Evolutionary conservation across 1,284 basidiomycete genomes (phyloP), one percentile per base, ranked within the genome.

Genomic region (Bjerkandera adusta): DNA sequence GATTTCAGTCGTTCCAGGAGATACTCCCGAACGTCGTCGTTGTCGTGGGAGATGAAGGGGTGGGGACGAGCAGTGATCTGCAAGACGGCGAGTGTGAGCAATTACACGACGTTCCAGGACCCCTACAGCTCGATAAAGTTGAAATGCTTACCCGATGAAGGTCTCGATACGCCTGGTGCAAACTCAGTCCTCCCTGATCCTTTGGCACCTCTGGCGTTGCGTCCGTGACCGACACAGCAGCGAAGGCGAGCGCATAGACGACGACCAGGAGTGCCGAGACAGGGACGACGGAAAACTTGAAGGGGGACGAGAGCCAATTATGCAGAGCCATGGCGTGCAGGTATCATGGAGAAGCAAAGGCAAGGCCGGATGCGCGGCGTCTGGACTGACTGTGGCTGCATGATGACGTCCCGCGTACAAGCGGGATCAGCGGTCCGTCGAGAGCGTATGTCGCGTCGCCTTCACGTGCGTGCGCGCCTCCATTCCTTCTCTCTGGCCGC

Each of bases 1-100:
- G 67, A 58, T 33, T 63, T 56, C 8, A 90, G 61, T 5, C 83
- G 76, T 4, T 69, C 60, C 16, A 86, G 68, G 20, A 91, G 65
- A 58, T 81, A 82, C 0, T 64, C 55, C 42, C 76, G 80, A 11
- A 89, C 82, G 30, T 71, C 59, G 54, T 86, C 82, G 57, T 91
- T 91, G 12, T 81, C 75, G 63, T 83, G 85, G 0, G 85, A 87
- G 57, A 85, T 81, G 66, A 80, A 88, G 0, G 88, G 81, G 59
- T 86, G 88, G 0, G 88, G 87, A 25, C 74, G 71, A 5, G 72
- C 65, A 3, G 88, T 75, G 43, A 90, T 81, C 83, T 87, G 49
- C 47, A 30, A 30, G 15, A 30, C 24, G 50, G 35, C n/a, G n/a
- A n/a, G 20, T n/a, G 22, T 27, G 16, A 42, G 36, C 27, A 30